phyloP scores from a whole-genome alignment of 2,329 filamentous ascomycete genomes.

The Colletotrichum salicis region DNA sequence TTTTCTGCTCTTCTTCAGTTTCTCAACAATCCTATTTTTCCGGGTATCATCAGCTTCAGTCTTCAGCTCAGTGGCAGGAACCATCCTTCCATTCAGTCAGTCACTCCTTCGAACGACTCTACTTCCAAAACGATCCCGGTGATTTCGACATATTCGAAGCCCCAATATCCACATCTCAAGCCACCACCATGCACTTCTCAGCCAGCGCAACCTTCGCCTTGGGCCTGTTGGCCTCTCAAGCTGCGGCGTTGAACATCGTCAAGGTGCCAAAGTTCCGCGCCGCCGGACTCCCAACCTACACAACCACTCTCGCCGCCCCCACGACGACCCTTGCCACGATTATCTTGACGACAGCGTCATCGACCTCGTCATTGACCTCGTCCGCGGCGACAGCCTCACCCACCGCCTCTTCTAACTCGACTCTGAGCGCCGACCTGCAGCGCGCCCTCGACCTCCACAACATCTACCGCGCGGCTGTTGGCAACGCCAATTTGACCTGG shows the following conservation, averaged over 20 bases:
- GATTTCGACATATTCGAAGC: not conserved
- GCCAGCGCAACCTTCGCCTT: not conserved
- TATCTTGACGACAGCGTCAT: not conserved
- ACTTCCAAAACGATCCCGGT: not conserved
- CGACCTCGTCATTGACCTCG: not conserved
- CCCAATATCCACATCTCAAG: not conserved
- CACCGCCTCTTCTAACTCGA: not conserved
- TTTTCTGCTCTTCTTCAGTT: not conserved
- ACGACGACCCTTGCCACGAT: not conserved
- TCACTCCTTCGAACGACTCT: not conserved
- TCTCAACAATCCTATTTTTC: not conserved
- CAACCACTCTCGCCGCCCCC: not conserved
- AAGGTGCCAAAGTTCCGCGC: not conserved
- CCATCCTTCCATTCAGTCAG: not conserved
- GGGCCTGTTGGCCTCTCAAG: not conserved
- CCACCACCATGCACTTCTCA: not conserved
- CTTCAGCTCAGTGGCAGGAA: not conserved
- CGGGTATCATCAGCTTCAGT: not conserved
- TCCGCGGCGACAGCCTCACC: not conserved
- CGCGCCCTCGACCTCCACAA: slow-evolving; percentile 14
- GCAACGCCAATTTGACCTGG: not conserved
- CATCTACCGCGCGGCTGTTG: not conserved
- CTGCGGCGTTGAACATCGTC: not conserved
- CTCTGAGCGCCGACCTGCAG: slow-evolving; percentile 3
- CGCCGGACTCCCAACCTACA: not conserved